Percentiles rank a stretch among this genome's conserved stretches.
Conservation (phyloP, 441 rosid genomes). For the Isatis lusitanica region DNA sequence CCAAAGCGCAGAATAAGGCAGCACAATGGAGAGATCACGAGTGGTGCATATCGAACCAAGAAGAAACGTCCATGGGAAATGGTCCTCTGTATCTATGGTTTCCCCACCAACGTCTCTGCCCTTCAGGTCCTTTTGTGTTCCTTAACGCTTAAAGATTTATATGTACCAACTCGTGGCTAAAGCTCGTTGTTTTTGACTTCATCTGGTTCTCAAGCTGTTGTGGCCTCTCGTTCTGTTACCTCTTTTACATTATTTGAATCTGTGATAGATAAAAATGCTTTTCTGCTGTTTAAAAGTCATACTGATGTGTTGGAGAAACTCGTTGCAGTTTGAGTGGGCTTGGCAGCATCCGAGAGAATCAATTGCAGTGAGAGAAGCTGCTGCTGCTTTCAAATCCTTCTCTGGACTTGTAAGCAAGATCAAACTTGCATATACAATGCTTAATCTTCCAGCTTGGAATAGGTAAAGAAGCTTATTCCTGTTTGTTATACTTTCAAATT, state of each 20-base stretch:
- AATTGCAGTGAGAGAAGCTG: conserved; percentile 74
- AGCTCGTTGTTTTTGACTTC: not conserved
- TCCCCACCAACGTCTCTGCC: conserved; percentile 81
- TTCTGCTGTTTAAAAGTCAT: not conserved
- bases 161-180: not conserved
- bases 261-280: not conserved
- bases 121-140: conserved; percentile 63
- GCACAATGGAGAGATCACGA: conserved; percentile 79
- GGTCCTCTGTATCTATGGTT: conserved; percentile 85
- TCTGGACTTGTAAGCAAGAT: conserved; percentile 79
- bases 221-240: not conserved
- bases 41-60: conserved; percentile 87
- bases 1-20: conserved; percentile 87
- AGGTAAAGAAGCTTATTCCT: conserved; percentile 44
- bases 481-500: not conserved
- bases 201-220: not conserved
- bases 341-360: conserved; percentile 96
- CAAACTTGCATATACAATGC: conserved; percentile 83
- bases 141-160: not conserved
- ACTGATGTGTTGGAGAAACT: not conserved
- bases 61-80: conserved; percentile 89
- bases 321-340: conserved; percentile 95
- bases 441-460: conserved; percentile 74
- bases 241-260: not conserved
- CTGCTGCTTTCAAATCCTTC: conserved; percentile 72